phyloP scores from a whole-genome alignment of 208 protist genomes.

The Vickermania ingenoplastis region DNA sequence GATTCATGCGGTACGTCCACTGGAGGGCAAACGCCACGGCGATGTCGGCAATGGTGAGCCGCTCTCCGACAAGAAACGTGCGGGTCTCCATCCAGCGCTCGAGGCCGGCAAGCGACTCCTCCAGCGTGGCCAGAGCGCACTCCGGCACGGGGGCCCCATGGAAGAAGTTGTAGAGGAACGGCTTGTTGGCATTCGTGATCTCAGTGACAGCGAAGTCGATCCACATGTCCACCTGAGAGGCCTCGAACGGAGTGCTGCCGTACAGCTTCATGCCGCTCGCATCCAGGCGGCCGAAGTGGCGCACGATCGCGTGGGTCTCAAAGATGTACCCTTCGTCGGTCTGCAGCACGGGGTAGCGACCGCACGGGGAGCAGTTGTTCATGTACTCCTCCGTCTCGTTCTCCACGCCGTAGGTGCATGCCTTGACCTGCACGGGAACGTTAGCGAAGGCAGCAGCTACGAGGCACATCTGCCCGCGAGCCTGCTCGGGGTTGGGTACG shows the following conservation, averaged over 20 bases:
- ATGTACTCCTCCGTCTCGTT: constrained; percentile 51
- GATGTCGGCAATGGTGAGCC: constrained; percentile 71
- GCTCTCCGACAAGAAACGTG: constrained; percentile 81
- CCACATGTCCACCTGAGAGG: constrained; percentile 81
- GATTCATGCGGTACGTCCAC: constrained; percentile 49
- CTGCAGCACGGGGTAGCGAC: constrained; percentile 59
- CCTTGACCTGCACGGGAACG: constrained; percentile 31
- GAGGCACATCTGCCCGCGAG: constrained; percentile 45
- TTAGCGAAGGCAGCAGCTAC: constrained; percentile 52
- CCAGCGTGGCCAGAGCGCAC: constrained; percentile 15
- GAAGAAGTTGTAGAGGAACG: constrained; percentile 23
- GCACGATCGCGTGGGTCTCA: constrained; percentile 76
- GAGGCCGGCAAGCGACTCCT: constrained; percentile 27
- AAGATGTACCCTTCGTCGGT: constrained; percentile 77
- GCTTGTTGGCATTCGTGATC: constrained; percentile 24
- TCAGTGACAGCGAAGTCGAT: constrained; percentile 71
- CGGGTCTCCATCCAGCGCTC: constrained; percentile 8
- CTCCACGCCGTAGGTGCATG: constrained; percentile 34
- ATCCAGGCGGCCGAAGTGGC: constrained; percentile 60
- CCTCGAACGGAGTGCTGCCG: constrained; percentile 58
- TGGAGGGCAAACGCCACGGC: constrained; percentile 61
- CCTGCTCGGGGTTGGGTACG: constrained; percentile 21
- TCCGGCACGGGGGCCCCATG: constrained; percentile 9
- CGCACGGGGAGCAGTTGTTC: constrained; percentile 54
- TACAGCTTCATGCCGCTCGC: constrained; percentile 54